phyloP scores from a whole-genome alignment of 371 early-diverging fungal species.

The Fennellomyces sp. region DNA sequence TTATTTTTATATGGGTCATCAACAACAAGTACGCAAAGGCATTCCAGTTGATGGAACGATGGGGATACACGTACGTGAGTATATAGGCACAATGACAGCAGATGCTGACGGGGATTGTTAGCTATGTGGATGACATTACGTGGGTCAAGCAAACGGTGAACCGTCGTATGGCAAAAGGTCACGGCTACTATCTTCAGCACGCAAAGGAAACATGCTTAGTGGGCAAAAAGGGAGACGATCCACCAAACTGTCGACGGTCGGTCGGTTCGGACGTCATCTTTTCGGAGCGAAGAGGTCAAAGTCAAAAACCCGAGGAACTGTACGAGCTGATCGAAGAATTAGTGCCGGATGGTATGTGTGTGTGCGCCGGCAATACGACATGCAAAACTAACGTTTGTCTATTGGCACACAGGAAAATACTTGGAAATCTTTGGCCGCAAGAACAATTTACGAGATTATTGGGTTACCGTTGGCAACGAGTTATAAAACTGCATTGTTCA shows the following conservation, averaged over 20 bases:
- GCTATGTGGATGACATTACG: slow-evolving; percentile 91
- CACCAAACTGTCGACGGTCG: slow-evolving; percentile 73
- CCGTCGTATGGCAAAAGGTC: slow-evolving; percentile 94
- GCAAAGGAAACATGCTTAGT: slow-evolving; percentile 96
- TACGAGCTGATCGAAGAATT: slow-evolving; percentile 92
- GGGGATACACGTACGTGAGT: slow-evolving; percentile 82
- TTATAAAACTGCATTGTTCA: slow-evolving; percentile 44
- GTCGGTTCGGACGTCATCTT: slow-evolving; percentile 91
- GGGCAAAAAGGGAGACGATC: slow-evolving; percentile 85
- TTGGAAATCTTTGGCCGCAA: slow-evolving; percentile 94
- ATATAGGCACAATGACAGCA: background rate
- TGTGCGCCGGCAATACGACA: background rate
- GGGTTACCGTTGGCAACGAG: slow-evolving; percentile 96
- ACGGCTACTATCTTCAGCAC: slow-evolving; percentile 94
- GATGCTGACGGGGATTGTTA: slow-evolving; percentile 14
- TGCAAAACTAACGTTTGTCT: background rate
- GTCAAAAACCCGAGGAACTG: slow-evolving; percentile 93
- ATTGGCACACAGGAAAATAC: slow-evolving; percentile 59
- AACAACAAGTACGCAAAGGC: slow-evolving; percentile 95
- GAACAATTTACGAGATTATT: slow-evolving; percentile 92
- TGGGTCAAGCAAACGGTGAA: slow-evolving; percentile 97
- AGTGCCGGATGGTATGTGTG: slow-evolving; percentile 76
- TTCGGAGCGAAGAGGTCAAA: slow-evolving; percentile 88
- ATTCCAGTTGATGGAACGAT: slow-evolving; percentile 89
- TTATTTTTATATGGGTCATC: slow-evolving; percentile 96